Base-by-base conservation (phyloP, 495 filamentous ascomycete species). In the Penicillium lividum region DNA sequence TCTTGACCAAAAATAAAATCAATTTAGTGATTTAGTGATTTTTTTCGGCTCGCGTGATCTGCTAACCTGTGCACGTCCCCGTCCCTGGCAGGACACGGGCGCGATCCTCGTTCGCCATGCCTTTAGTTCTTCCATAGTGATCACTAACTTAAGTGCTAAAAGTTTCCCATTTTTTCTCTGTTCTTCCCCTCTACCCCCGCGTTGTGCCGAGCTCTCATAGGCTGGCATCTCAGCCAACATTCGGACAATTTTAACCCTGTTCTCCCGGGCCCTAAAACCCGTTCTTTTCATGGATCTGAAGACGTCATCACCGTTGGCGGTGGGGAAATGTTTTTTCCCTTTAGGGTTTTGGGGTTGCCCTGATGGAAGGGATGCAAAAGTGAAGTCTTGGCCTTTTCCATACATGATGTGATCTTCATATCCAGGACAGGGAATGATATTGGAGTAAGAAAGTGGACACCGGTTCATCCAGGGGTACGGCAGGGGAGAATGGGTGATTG, bases 291-390 rank as follows among this genome's bases (percentile, higher is more conserved):
- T 52, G 51, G 63, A 62, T 65, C 51, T 18, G 56, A 22, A 54
- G 60, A 71, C 68, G 68, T 68, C 66, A 71, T 61, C 60, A 67
- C 58, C 68, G 60, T 60, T 48, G 11, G 16, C 56, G 58, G 52
- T 60, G 56, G 47, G 58, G 29, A 4, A 15, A 31, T n/a, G 8
- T 16, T 18, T 28, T 27, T 22, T 22, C 2, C 22, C 22, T 22
- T 5, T 43, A 13, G 13, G 25, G 31, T 28, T 25, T 9, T n/a
- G 46, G 27, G 25, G 15, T 40, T 40, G 45, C 45, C 45, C 45
- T 11, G 45, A 47, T 11, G 27, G 18, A 4, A 47, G 45, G 22
- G 8, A 29, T 47, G 10, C 6, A 25, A 47, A 47, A 16, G 38
- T 40, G 38, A 40, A n/a, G 38, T 40, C 38, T 40, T 40, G 38